Evolutionary conservation across 2,329 filamentous ascomycete species (phyloP).

Genomic region (Herpotrichia juniperi): DNA sequence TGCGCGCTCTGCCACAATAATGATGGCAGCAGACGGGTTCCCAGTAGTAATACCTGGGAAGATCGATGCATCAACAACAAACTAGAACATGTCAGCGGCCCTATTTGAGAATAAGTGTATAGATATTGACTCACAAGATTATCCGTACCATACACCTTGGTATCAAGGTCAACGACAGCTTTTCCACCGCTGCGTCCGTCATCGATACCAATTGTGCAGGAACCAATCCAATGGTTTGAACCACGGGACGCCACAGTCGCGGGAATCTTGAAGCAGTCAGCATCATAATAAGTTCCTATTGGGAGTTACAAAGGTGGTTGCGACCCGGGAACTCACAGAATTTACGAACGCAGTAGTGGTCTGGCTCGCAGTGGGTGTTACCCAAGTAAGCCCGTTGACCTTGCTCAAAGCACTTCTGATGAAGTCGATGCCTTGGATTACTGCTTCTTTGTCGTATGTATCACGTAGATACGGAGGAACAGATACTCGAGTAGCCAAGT

Average conservation of each 20-base stretch:
- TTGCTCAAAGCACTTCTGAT: conserved; percentile 58
- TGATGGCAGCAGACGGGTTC: conserved; percentile 35
- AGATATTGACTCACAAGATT: no score
- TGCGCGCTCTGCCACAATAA: conserved; percentile 33
- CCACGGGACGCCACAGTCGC: conserved; percentile 33
- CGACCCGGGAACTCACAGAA: conserved; percentile 28
- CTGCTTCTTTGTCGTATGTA: conserved; percentile 62
- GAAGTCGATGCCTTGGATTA: conserved; percentile 66
- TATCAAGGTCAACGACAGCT: conserved; percentile 55
- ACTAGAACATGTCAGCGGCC: no score
- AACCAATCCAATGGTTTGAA: conserved; percentile 55
- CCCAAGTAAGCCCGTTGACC: conserved; percentile 60
- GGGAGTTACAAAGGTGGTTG: neutral
- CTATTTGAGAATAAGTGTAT: no score
- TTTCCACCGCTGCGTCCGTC: conserved; percentile 41
- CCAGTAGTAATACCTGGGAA: conserved; percentile 46
- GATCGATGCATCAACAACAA: conserved; percentile 53
- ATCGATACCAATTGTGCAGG: conserved; percentile 56
- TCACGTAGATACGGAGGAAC: conserved; percentile 63
- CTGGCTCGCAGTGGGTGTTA: conserved; percentile 55
- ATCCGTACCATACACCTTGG: conserved; percentile 51
- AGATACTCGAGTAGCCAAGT: conserved; percentile 62
- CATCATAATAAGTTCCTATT: neutral
- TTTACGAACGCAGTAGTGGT: conserved; percentile 62
- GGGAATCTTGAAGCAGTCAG: conserved; percentile 18